These are phyloP conservation scores for Auriscalpium vulgare DNA, from an alignment of 768 basidiomycete species.

Conservation along the genomic window DNA sequence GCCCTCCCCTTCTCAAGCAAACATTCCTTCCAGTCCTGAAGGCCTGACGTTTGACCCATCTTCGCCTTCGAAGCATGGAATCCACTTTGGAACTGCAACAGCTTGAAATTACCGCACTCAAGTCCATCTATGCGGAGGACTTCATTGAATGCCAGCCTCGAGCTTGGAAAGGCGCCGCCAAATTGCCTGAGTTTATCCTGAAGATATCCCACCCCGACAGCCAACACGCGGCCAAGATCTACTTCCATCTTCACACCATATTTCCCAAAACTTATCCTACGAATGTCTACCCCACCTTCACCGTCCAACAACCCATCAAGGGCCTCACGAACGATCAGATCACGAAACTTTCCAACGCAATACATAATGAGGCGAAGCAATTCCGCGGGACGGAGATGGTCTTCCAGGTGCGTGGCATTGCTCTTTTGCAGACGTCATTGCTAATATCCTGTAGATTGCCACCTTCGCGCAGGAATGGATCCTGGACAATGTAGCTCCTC, in stretches of 20 bases:
- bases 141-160: conserved; percentile 68
- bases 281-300: conserved; percentile 59
- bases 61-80: conserved; percentile 43
- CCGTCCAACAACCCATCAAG: conserved; percentile 54
- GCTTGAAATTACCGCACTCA: conserved; percentile 69
- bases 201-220: conserved; percentile 59
- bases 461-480: conserved; percentile 70
- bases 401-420: conserved; percentile 50
- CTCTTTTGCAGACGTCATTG: not conserved
- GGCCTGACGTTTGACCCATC: conserved; percentile 4
- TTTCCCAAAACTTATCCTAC: conserved; percentile 80
- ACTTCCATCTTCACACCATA: conserved; percentile 62
- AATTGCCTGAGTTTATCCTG: conserved; percentile 72
- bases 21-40: conserved; percentile 17
- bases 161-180: conserved; percentile 74
- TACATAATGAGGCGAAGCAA: conserved; percentile 60
- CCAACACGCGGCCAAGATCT: conserved; percentile 47
- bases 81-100: conserved; percentile 59
- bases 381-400: conserved; percentile 68
- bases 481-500: conserved; percentile 43
- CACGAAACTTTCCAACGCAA: conserved; percentile 44
- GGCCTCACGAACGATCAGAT: conserved; percentile 55
- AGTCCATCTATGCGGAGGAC: conserved; percentile 75
- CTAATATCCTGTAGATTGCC: conserved; percentile 41
- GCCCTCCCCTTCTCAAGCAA: conserved; percentile 56